Base-by-base conservation (phyloP, 2,329 filamentous ascomycete genomes). In the Botrytis elliptica region DNA sequence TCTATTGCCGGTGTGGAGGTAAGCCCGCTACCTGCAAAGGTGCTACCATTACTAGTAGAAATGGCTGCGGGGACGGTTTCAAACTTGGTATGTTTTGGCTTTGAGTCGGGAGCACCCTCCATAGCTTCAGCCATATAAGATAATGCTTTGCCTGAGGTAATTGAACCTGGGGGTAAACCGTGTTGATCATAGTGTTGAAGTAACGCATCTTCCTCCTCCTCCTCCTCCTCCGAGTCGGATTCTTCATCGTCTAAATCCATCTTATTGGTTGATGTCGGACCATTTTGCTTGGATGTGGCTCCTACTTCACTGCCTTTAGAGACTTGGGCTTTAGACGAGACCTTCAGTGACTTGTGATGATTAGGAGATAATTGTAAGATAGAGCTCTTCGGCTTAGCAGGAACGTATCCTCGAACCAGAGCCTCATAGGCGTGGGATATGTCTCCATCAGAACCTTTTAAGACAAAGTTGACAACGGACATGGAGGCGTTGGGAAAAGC, bases 111-210 rank as follows among this genome's bases (percentile, higher is more conserved):
- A 3, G 75, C 78, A 65, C 38, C 75, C 68, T 75, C 75, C 29
- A 76, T 55, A 73, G 70, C 76, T 73, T 79, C 75, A 46, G 78
- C 77, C 77, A 80, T 80, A 36, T 76, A 75, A 22, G 76, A 77
- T 40, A 81, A 72, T 29, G 77, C 80, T 74, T 75, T 80, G 33
- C 80, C 79, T 38, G 77, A 78, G 16, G 57, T 65, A 22, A 81
- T 81, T 7, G 80, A 81, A 40, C 80, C 81, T 59, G 76, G 64
- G 36, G 80, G 79, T 5, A 81, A 72, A 14, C 81, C 79, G 74
- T 80, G 76, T 38, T 80, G 76, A 67, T 80, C 79, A 64, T 79
- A 82, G 62, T 79, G 75, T 16, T 79, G 76, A 36, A 82, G 65
- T 22, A 82, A 66, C 25, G 77, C 60, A 40, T 84, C 80, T 67